Base-by-base conservation (phyloP, 2,329 filamentous ascomycete genomes). In the Chaetomium sp. region DNA sequence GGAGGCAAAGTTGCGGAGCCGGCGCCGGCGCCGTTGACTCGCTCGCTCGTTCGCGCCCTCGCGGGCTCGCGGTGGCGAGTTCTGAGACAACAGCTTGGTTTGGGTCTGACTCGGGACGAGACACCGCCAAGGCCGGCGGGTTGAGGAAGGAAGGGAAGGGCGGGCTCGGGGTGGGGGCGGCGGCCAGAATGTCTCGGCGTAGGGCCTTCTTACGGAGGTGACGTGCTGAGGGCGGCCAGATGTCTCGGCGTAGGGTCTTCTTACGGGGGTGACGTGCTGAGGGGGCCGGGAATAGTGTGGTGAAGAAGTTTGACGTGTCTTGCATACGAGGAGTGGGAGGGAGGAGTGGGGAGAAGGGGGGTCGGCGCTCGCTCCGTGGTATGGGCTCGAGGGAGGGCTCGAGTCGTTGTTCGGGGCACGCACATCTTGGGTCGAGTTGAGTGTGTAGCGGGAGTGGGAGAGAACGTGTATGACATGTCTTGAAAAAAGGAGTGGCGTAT, bases 31-130 rank as follows among this genome's bases (percentile, higher is more conserved):
- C 47, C 47, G n/a, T 19, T 53, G 19, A 4, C n/a, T n/a, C n/a
- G n/a, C n/a, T n/a, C n/a, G n/a, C n/a, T n/a, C n/a, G n/a, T n/a
- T n/a, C n/a, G n/a, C n/a, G n/a, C n/a, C n/a, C n/a, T n/a, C n/a
- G n/a, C n/a, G n/a, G n/a, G n/a, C n/a, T n/a, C n/a, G 25, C 19
- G 19, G 27, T 12, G 31, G 27, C 21, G 10, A 23, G 12, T 3
- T 55, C 6, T 12, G 29, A 13, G n/a, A 3, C n/a, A 21, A 3
- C 3, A 29, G 21, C 42, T 47, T 8, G 42, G 4, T 8, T 1
- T 8, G 5, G 19, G 12, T 35, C 47, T 57, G 55, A 57, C 55
- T 57, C 55, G 55, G 38, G 35, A 57, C 31, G 67, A 68, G 65
- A 57, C 55, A 29, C 21, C 25, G 55, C 55, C 55, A 57, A 59